These are phyloP conservation scores for Solanum bulbocastanum DNA, from an alignment of 257 asterid genomes.

Conservation along the genomic window DNA sequence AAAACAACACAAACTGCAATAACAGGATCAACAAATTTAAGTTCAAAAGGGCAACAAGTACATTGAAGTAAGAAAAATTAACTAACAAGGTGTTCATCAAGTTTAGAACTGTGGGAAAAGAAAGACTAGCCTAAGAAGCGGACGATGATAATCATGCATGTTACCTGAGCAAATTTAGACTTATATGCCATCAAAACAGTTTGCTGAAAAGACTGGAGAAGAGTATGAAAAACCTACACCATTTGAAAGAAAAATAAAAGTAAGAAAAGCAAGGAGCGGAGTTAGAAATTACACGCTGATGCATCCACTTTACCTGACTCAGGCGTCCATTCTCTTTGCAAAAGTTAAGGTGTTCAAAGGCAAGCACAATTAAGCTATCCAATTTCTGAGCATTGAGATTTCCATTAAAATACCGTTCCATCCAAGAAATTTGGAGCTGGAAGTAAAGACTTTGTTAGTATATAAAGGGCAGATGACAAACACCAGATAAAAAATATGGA, in stretches of 20 bases:
- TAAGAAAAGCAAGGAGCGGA: not conserved
- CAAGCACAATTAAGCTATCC: constrained; percentile 77
- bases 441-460: constrained; percentile 7
- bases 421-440: constrained; percentile 36
- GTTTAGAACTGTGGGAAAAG: not conserved
- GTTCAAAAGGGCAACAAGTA: not conserved
- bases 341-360: constrained; percentile 59
- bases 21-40: not conserved
- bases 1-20: constrained; percentile 85
- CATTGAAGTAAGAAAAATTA: not conserved
- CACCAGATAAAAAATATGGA: not conserved
- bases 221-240: constrained; percentile 67
- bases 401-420: constrained; percentile 46
- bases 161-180: constrained; percentile 92
- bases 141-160: not conserved
- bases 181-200: constrained; percentile 81
- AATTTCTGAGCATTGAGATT: constrained; percentile 49
- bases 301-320: constrained; percentile 30
- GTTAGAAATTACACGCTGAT: constrained; percentile 4
- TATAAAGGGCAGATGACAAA: not conserved
- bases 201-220: constrained; percentile 71
- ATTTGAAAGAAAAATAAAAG: not conserved
- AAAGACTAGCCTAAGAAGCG: not conserved
- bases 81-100: not conserved
- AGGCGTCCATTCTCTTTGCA: constrained; percentile 54